Evolutionary conservation across 495 filamentous ascomycete genomes (phyloP).

Genomic region (Emericellopsis terricola): DNA sequence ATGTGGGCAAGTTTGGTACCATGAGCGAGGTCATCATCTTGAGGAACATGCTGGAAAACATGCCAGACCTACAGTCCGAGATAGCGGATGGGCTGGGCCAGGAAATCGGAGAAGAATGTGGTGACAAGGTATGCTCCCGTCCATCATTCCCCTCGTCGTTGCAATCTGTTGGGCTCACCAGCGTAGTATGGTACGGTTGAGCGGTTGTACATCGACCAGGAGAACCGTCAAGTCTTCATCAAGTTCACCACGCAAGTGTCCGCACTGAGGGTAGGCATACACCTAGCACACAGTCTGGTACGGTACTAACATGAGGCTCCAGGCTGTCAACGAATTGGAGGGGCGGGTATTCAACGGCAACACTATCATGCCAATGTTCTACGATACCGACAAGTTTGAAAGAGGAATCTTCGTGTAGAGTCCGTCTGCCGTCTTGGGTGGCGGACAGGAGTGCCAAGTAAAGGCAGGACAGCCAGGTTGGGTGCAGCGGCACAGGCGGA

Average conservation of each 20-base stretch:
- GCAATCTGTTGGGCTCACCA: not conserved
- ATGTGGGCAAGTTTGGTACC: slow-evolving; percentile 43
- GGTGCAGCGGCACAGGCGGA: too few species aligned
- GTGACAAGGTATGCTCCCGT: slow-evolving; percentile 39
- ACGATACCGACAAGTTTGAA: slow-evolving; percentile 66
- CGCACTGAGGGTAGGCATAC: slow-evolving; percentile 52
- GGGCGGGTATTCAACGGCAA: slow-evolving; percentile 78
- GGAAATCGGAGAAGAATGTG: slow-evolving; percentile 88
- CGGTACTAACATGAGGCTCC: too few species aligned
- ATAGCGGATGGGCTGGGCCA: slow-evolving; percentile 59
- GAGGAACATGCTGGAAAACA: slow-evolving; percentile 62
- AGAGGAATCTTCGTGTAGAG: slow-evolving; percentile 37
- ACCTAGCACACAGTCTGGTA: too few species aligned
- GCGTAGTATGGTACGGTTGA: slow-evolving; percentile 69
- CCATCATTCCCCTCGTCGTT: slow-evolving; percentile 4
- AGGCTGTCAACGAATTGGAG: slow-evolving; percentile 80
- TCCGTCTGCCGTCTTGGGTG: too few species aligned
- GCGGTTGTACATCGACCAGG: slow-evolving; percentile 51
- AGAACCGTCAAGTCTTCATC: slow-evolving; percentile 55
- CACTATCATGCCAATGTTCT: slow-evolving; percentile 58
- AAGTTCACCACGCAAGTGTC: slow-evolving; percentile 70
- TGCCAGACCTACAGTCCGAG: slow-evolving; percentile 48
- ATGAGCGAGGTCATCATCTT: slow-evolving; percentile 70
- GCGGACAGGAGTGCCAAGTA: too few species aligned
- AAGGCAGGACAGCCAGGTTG: too few species aligned